Evolutionary conservation across 305 asterid genomes (phyloP).

Genomic region (Euphrasia arctica): DNA sequence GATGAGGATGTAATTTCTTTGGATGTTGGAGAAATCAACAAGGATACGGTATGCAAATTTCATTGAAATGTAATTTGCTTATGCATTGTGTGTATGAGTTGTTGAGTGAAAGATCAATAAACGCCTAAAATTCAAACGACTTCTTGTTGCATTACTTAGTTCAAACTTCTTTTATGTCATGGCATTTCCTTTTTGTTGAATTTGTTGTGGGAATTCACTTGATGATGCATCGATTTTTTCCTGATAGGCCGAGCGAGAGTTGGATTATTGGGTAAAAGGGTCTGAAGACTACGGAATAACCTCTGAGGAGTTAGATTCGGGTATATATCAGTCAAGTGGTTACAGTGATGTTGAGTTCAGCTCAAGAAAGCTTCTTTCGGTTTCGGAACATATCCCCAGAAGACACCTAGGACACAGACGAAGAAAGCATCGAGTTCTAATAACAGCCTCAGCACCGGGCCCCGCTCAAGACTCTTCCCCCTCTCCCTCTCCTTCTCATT

Average conservation of each 20-base stretch:
- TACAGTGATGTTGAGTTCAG: conserved; percentile 26
- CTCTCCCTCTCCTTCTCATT: conserved; percentile 16
- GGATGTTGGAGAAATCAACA: conserved; percentile 31
- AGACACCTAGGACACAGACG: conserved; percentile 48
- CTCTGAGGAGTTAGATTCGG: conserved; percentile 30
- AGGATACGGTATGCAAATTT: conserved; percentile 39
- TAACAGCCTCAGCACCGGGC: conserved; percentile 29
- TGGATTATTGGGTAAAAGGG: conserved; percentile 46
- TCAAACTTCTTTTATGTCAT: background rate
- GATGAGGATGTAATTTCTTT: conserved; percentile 29
- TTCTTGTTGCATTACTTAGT: background rate
- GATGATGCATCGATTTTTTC: conserved; percentile 18
- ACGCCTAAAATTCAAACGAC: too few relatives aligned
- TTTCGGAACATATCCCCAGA: conserved; percentile 47
- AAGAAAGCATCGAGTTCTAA: conserved; percentile 7
- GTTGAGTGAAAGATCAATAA: background rate
- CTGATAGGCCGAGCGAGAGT: conserved; percentile 47
- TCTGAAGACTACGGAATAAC: conserved; percentile 34
- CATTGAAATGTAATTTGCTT: too few relatives aligned
- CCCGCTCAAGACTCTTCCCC: conserved; percentile 29
- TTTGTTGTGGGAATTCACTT: background rate
- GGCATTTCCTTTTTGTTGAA: background rate
- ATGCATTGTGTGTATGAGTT: background rate
- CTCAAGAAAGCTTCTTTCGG: conserved; percentile 31
- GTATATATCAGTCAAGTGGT: conserved; percentile 21